These are phyloP conservation scores for Picea abies DNA, from an alignment of 83 land plant species.

Conservation along the genomic window DNA sequence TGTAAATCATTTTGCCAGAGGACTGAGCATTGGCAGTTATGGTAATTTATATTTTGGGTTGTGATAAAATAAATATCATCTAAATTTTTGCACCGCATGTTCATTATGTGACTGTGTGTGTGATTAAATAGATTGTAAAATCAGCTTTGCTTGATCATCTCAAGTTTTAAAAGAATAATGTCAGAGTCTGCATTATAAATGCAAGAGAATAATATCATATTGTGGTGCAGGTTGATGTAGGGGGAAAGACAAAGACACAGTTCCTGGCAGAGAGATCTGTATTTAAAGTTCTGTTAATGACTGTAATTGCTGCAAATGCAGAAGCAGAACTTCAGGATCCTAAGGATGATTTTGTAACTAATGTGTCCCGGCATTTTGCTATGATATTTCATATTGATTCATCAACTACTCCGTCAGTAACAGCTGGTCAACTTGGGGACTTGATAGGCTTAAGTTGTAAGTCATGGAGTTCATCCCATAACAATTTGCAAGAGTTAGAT, in stretches of 20 bases:
- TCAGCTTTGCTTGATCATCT: background rate
- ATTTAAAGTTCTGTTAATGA: slow-evolving; percentile 85
- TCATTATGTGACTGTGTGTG: background rate
- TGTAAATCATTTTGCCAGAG: background rate
- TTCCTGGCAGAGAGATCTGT: slow-evolving; percentile 96
- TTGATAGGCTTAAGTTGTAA: slow-evolving; percentile 43
- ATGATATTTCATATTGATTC: slow-evolving; percentile 94
- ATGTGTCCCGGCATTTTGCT: slow-evolving; percentile 96
- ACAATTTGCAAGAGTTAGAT: slow-evolving; percentile 91
- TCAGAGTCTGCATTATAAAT: no score
- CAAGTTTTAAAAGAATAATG: background rate
- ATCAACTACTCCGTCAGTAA: slow-evolving; percentile 32
- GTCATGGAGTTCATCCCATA: slow-evolving; percentile 34
- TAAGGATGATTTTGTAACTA: slow-evolving; percentile 86
- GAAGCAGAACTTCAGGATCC: slow-evolving; percentile 84
- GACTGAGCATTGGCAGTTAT: no score
- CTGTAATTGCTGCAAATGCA: slow-evolving; percentile 88
- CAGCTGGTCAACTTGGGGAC: slow-evolving; percentile 18
- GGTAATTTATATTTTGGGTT: background rate
- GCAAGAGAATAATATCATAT: background rate
- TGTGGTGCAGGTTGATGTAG: slow-evolving; percentile 80
- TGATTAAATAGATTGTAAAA: background rate
- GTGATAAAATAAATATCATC: background rate
- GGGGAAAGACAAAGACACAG: slow-evolving; percentile 98
- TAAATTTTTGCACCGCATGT: background rate